A percentile compares a stretch with the other conserved stretches of the same genome.
phyloP scores from a whole-genome alignment of 495 filamentous ascomycete species.

The Ascodesmis nigricans region DNA sequence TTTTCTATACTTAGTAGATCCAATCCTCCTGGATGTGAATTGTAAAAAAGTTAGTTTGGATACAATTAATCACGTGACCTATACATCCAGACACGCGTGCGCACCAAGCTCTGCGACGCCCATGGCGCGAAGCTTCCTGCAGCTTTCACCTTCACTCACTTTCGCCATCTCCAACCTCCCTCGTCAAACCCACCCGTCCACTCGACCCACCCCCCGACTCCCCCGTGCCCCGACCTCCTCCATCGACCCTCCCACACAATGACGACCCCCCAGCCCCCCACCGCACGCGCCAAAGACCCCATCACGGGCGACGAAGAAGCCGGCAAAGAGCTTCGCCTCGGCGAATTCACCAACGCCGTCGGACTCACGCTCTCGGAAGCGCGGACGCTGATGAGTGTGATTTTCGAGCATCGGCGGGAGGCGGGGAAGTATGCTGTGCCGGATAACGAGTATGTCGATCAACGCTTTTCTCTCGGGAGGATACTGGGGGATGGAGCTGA shows the following conservation, averaged over 20 bases:
- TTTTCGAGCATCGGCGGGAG: constrained; percentile 49
- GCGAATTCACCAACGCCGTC: constrained; percentile 76
- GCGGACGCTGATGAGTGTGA: constrained; percentile 70
- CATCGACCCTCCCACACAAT: background rate
- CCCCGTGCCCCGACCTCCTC: too few relatives aligned
- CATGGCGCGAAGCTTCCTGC: constrained; percentile 6
- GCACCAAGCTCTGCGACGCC: constrained; percentile 5
- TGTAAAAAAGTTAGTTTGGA: too few relatives aligned
- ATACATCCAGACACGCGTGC: too few relatives aligned
- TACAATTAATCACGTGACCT: too few relatives aligned
- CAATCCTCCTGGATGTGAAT: too few relatives aligned
- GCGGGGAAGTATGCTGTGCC: constrained; percentile 37
- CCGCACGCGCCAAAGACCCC: constrained; percentile 48
- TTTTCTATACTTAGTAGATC: too few relatives aligned
- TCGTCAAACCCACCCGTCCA: constrained; percentile 7
- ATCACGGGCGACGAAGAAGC: constrained; percentile 77
- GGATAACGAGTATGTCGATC: constrained; percentile 36
- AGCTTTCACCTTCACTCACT: too few relatives aligned
- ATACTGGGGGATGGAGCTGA: background rate
- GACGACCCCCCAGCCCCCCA: too few relatives aligned
- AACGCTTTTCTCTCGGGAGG: background rate
- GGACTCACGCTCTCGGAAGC: constrained; percentile 77
- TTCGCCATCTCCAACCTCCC: too few relatives aligned
- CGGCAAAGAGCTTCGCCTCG: constrained; percentile 53
- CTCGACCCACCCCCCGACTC: constrained; percentile 7